Conservation (phyloP, 2,329 filamentous ascomycete species). For the Epichloe sibirici region DNA sequence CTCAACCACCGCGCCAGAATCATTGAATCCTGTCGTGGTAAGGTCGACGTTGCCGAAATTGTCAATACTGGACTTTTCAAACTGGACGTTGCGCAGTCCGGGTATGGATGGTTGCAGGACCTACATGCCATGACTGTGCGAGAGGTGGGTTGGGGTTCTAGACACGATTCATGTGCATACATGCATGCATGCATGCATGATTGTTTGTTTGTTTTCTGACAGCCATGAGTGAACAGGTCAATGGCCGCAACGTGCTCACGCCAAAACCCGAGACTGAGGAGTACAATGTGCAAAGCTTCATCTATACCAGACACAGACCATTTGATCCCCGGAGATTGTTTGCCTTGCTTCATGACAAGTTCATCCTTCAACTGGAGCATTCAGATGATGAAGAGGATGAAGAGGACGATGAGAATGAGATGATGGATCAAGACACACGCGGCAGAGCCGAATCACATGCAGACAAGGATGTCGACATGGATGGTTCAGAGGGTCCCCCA, state of each 20-base stretch:
- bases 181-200: neutral
- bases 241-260: constrained; percentile 39
- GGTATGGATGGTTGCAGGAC: constrained; percentile 59
- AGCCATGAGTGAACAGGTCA: constrained; percentile 19
- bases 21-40: constrained; percentile 45
- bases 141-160: constrained; percentile 27
- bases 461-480: constrained; percentile 12
- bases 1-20: constrained; percentile 57
- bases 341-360: constrained; percentile 33
- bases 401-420: constrained; percentile 19
- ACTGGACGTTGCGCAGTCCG: constrained; percentile 49
- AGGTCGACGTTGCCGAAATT: constrained; percentile 49
- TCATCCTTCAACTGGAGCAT: constrained; percentile 36
- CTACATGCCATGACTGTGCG: constrained; percentile 55
- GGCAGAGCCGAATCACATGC: neutral
- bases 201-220: neutral
- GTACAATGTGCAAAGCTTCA: constrained; percentile 60
- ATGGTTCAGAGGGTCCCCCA: constrained; percentile 6
- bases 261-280: constrained; percentile 62
- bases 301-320: constrained; percentile 49
- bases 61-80: constrained; percentile 55
- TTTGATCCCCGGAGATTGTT: constrained; percentile 37
- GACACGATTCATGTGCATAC: neutral
- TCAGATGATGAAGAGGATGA: constrained; percentile 23
- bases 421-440: constrained; percentile 14